Conservation (phyloP, 108 stramenopile genomes). For the Aurantiochytrium sp. region DNA sequence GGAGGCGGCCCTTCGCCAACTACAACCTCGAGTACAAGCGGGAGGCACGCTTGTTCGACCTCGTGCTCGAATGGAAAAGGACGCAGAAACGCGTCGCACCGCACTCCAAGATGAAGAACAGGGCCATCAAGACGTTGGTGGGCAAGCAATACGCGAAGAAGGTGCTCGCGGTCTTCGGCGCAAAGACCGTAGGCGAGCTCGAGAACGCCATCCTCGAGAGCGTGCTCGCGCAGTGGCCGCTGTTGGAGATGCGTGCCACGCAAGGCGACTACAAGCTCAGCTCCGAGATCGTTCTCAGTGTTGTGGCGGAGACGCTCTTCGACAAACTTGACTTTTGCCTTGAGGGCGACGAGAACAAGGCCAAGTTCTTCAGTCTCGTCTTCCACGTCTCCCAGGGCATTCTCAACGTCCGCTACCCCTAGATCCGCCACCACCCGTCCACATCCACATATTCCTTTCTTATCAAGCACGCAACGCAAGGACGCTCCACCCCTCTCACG, state of each 20-base stretch:
- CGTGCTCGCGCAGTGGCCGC: not conserved
- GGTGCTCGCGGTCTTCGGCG: not conserved
- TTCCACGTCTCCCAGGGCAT: not conserved
- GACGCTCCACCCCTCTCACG: no score
- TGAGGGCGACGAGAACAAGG: not conserved
- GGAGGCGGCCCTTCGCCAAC: not conserved
- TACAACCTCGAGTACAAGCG: constrained; percentile 7
- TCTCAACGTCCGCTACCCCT: not conserved
- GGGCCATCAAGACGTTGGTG: not conserved
- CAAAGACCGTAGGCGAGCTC: not conserved
- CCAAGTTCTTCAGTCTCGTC: not conserved
- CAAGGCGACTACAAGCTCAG: not conserved
- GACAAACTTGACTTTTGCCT: not conserved
- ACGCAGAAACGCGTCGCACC: not conserved
- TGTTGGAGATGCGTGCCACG: not conserved
- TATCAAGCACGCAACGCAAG: not conserved
- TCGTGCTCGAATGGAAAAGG: not conserved
- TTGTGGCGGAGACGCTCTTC: constrained; percentile 2
- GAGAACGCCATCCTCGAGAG: not conserved
- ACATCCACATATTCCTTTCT: not conserved
- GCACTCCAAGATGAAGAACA: not conserved
- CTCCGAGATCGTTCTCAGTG: not conserved
- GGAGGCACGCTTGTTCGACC: not conserved
- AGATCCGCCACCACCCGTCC: not conserved
- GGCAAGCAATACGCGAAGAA: not conserved